Conservation (phyloP, 768 basidiomycete genomes). For the Trametes cubensis region DNA sequence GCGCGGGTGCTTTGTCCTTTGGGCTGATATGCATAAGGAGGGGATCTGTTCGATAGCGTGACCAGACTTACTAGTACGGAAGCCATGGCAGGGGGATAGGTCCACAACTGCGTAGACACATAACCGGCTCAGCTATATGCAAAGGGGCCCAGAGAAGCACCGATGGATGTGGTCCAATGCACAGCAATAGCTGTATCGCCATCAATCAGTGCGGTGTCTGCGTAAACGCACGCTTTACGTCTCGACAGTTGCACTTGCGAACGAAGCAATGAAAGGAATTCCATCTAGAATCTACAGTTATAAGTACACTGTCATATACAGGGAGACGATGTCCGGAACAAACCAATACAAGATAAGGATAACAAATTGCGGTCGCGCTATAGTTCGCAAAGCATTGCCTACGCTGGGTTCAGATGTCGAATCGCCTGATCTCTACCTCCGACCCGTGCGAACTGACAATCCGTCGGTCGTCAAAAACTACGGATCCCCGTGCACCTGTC, state of each 20-base stretch:
- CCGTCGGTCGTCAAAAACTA: conserved; percentile 75
- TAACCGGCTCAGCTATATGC: too few species aligned
- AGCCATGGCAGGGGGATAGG: too few species aligned
- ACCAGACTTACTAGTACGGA: not conserved
- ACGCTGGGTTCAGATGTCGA: conserved; percentile 49
- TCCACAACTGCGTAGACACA: too few species aligned
- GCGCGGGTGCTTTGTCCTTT: not conserved
- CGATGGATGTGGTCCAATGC: too few species aligned
- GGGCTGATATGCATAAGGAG: not conserved
- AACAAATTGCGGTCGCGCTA: not conserved
- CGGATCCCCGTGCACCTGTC: conserved; percentile 42
- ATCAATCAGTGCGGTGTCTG: not conserved
- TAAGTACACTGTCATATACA: not conserved
- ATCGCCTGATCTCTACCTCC: conserved; percentile 53
- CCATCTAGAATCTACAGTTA: not conserved
- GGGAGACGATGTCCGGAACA: not conserved
- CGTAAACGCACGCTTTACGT: not conserved
- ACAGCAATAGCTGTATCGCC: not conserved
- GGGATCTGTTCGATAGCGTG: not conserved
- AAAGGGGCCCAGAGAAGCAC: too few species aligned
- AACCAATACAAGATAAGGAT: not conserved
- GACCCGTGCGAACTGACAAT: conserved; percentile 52
- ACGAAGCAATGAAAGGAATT: not conserved
- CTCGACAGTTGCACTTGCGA: too few species aligned
- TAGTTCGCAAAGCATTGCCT: not conserved